phyloP scores from a whole-genome alignment of 2,329 filamentous ascomycete genomes.

The Ceratocystis huliohia region DNA sequence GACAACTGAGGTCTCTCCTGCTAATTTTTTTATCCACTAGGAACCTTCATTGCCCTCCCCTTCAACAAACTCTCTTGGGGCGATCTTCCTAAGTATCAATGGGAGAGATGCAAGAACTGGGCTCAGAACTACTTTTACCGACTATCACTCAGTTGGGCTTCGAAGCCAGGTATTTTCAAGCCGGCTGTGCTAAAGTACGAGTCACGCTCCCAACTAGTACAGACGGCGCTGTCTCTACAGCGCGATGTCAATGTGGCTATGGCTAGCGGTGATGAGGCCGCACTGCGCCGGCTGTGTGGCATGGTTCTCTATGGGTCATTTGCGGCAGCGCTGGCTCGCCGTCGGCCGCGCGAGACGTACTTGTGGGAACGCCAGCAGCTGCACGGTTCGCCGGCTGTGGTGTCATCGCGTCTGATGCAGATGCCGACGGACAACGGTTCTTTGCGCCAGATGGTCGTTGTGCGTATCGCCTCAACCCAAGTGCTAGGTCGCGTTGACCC shows the following conservation, averaged over 20 bases:
- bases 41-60: slow-evolving; percentile 37
- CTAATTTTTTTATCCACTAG: slow-evolving; percentile 25
- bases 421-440: slow-evolving; percentile 31
- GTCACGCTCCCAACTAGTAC: slow-evolving; percentile 32
- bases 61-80: slow-evolving; percentile 24
- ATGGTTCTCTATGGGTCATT: slow-evolving; percentile 41
- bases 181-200: slow-evolving; percentile 34
- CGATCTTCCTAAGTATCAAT: slow-evolving; percentile 30
- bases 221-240: slow-evolving; percentile 48
- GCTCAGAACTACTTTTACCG: slow-evolving; percentile 28
- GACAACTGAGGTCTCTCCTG: neutral
- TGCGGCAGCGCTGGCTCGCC: slow-evolving; percentile 39
- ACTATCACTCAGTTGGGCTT: slow-evolving; percentile 33
- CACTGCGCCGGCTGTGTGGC: slow-evolving; percentile 42
- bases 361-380: slow-evolving; percentile 40
- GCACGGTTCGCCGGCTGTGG: slow-evolving; percentile 36
- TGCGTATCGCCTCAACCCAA: slow-evolving; percentile 46
- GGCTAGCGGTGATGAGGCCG: slow-evolving; percentile 42
- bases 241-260: slow-evolving; percentile 48
- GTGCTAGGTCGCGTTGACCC: slow-evolving; percentile 34
- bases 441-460: slow-evolving; percentile 46
- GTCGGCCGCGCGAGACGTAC: slow-evolving; percentile 35
- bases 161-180: slow-evolving; percentile 34
- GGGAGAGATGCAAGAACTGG: slow-evolving; percentile 30
- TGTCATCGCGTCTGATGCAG: slow-evolving; percentile 41